phyloP scores from a whole-genome alignment of 2,329 filamentous ascomycete species.

The Xylaria sp. region DNA sequence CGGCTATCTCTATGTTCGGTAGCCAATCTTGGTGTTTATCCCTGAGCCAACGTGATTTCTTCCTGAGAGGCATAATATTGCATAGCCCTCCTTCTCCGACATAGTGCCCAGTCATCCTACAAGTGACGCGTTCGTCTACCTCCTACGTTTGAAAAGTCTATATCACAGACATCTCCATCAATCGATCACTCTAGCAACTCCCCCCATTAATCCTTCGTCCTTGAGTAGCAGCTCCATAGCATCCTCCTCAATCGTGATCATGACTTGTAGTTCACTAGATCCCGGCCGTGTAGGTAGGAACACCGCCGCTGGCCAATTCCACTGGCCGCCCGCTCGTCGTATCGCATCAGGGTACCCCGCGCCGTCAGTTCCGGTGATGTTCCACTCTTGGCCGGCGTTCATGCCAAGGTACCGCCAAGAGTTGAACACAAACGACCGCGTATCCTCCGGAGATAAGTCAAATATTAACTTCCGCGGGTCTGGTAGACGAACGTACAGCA shows the following conservation, averaged over 20 bases:
- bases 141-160: not conserved
- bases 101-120: no score
- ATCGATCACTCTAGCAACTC: not conserved
- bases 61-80: no score
- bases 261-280: not conserved
- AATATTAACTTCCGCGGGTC: not conserved
- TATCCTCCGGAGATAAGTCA: not conserved
- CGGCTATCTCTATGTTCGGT: no score
- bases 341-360: not conserved
- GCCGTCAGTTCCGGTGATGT: not conserved
- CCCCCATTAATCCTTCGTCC: not conserved
- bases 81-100: no score
- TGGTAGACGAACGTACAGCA: not conserved
- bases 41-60: no score
- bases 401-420: not conserved
- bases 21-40: no score
- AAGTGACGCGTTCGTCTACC: no score
- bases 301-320: not conserved
- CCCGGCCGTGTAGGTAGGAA: not conserved
- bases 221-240: not conserved
- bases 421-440: not conserved
- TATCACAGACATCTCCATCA: not conserved
- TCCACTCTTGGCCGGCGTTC: not conserved
- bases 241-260: not conserved
- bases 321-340: not conserved